Evolutionary conservation across 805 yeast genomes (phyloP).

Genomic region (Schwanniomyces occidentalis): DNA sequence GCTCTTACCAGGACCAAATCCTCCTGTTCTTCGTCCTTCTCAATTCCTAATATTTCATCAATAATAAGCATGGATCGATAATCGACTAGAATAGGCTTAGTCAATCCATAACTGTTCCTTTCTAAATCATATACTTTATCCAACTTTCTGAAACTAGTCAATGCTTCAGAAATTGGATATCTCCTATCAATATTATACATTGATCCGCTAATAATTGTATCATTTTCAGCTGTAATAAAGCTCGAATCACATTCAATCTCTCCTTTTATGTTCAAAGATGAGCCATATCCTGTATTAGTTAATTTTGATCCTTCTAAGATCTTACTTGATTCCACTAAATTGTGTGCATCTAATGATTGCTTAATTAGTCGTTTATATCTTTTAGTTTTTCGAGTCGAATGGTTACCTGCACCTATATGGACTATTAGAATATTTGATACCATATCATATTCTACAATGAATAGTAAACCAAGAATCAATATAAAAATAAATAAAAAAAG

Average conservation of each 20-base stretch:
- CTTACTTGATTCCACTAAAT: conserved; percentile 15
- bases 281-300: conserved; percentile 54
- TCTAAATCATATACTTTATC: conserved; percentile 14
- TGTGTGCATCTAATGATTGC: conserved; percentile 17
- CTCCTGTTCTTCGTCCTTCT: neutral
- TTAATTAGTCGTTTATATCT: conserved; percentile 29
- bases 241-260: conserved; percentile 48
- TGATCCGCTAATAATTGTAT: conserved; percentile 14
- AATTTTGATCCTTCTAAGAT: conserved; percentile 37
- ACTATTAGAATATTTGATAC: conserved; percentile 18
- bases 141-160: conserved; percentile 23
- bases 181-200: conserved; percentile 14
- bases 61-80: conserved; percentile 4
- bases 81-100: conserved; percentile 33
- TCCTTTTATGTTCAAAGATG: conserved; percentile 42
- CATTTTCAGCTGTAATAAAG: conserved; percentile 19
- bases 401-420: conserved; percentile 58
- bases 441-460: conserved; percentile 3
- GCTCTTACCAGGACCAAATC: conserved; percentile 4
- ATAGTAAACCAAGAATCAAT: no score
- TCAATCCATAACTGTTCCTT: conserved; percentile 25
- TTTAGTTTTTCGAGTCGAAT: conserved; percentile 19
- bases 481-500: no score
- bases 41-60: neutral
- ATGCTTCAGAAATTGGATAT: conserved; percentile 33